These are phyloP conservation scores for Chalaropsis thielavioides DNA, from an alignment of 2,329 filamentous ascomycete genomes.

Conservation along the genomic window DNA sequence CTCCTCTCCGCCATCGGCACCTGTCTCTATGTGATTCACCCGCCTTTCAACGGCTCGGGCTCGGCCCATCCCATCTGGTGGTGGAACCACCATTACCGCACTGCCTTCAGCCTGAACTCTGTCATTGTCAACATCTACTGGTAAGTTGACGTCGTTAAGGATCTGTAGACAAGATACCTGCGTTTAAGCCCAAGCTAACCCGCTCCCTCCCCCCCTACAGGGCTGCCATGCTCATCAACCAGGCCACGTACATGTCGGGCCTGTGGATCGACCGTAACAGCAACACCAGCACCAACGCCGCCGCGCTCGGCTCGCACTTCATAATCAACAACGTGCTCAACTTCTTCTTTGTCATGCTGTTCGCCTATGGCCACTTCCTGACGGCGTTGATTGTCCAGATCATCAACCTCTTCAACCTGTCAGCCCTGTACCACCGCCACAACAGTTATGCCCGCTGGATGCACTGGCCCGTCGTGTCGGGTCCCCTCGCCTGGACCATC, in stretches of 20 bases:
- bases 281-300: slow-evolving; percentile 42
- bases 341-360: slow-evolving; percentile 70
- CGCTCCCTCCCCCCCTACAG: slow-evolving; percentile 26
- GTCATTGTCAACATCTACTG: slow-evolving; percentile 51
- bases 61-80: slow-evolving; percentile 54
- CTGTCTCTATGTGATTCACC: slow-evolving; percentile 57
- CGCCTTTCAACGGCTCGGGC: slow-evolving; percentile 45
- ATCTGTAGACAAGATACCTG: neutral
- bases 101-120: slow-evolving; percentile 62
- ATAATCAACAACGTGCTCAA: slow-evolving; percentile 74
- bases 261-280: slow-evolving; percentile 55
- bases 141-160: neutral
- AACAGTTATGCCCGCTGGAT: slow-evolving; percentile 51
- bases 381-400: slow-evolving; percentile 62
- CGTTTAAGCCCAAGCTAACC: no score
- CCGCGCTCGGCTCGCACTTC: slow-evolving; percentile 69
- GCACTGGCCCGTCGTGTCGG: slow-evolving; percentile 60
- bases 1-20: slow-evolving; percentile 55
- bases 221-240: slow-evolving; percentile 59
- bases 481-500: slow-evolving; percentile 71
- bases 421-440: slow-evolving; percentile 67
- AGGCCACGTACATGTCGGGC: slow-evolving; percentile 60
- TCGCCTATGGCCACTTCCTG: slow-evolving; percentile 60
- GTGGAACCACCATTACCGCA: slow-evolving; percentile 51
- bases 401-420: slow-evolving; percentile 71